Evolutionary conservation across 2,329 filamentous ascomycete species (phyloP), one percentile per base, ranked within the genome.

Genomic region (Ramularia collo-cygni): DNA sequence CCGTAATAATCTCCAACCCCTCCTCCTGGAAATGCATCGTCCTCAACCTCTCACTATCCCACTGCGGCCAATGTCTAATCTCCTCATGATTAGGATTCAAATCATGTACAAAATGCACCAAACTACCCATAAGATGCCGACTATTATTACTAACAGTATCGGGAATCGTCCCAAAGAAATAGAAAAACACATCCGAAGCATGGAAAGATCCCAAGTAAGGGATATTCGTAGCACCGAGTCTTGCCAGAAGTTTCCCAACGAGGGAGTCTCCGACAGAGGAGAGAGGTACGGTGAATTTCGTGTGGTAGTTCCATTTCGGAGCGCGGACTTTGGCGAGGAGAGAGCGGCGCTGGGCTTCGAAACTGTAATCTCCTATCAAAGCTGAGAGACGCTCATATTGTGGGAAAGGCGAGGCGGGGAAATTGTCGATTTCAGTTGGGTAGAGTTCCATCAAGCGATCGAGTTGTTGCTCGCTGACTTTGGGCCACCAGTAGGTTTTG

Each of bases 161-260:
- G n/a, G 47, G 47, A 5, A 45, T 15, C 1, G 35, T 39, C 7
- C 40, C 43, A 17, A 46, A 51, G 21, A 35, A 40, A 35, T 43
- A 34, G 28, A 43, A 42, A 13, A 48, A 34, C 12, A 49, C 28
- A 18, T 51, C 48, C 4, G 32, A 43, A 2, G 43, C 48, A 28
- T 51, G 46, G 27, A 48, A 48, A 9, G 46, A 43, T 4, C 46
- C 46, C 3, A 51, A 35, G 8, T 47, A 12, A 1, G 46, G 46
- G 8, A 42, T 44, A 12, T 37, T 19, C 18, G 38, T 40, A 8
- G 36, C 8, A 2, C 19, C 19, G 3, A 35, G 14, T 12, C 29
- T 21, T 19, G 35, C 45, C 1, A 48, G 24, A 7, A 48, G 39
- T 4, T 30, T 17, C 17, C 39, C 39, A 12, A 39, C 12, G 7